Evolutionary conservation across 495 filamentous ascomycete genomes (phyloP), one percentile per base, ranked within the genome.

Genomic region (Penicillium antarcticum): DNA sequence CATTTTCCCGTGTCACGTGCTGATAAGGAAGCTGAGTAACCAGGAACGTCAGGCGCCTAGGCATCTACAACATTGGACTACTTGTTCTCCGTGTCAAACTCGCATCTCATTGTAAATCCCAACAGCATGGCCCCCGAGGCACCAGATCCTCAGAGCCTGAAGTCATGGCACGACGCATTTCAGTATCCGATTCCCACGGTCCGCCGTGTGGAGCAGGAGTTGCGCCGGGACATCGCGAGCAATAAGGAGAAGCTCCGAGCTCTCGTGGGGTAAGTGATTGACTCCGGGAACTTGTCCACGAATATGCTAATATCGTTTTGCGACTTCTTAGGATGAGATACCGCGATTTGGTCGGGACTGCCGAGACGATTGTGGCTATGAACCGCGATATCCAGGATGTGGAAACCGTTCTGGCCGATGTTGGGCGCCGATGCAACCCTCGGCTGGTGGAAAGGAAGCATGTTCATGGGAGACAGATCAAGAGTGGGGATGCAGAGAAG

Each of bases 311-410:
- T 50, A 21, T 43, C 3, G 23, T 32, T 16, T 13, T 16, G 26
- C 26, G 8, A 1, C 5, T 10, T 24, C 1, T 11, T 58, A 87
- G 85, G n/a, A 88, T 81, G 49, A 87, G 89, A 65, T 98, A 98
- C 68, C 84, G 94, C 62, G 89, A 95, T 55, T 82, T 97, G 10
- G 83, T 98, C 16, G 88, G 88, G 40, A 97, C 95, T 1, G 94
- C 94, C 24, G 91, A 96, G 63, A 82, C 84, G 19, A 98, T 98
- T 60, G 84, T 97, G 23, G 77, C 83, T 42, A 97, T 98, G 92
- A 85, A 91, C 38, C 68, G 61, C 10, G 80, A 90, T 53, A 92
- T 94, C 69, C 79, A 86, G 42, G 62, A 78, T 13, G 86, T 90
- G 17, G 91, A 96, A 65, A 68, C 74, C 0, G 79, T 79, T 18